Evolutionary conservation across 2,329 filamentous ascomycete species (phyloP).

Genomic region (Plectosphaerella cucumerina): DNA sequence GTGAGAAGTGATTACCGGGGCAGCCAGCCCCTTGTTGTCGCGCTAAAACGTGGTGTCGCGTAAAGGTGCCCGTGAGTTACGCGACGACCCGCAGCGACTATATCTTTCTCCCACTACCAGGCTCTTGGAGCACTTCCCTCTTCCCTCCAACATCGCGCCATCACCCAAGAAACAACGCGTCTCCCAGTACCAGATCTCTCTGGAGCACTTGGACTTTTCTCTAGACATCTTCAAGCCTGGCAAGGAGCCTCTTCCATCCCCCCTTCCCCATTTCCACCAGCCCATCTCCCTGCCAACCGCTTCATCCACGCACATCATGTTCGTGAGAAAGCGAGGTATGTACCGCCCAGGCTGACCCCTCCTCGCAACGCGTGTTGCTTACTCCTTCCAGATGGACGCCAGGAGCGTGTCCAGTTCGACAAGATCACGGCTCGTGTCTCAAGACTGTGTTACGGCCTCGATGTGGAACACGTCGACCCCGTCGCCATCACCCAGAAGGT

Average conservation of each 20-base stretch:
- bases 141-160: slow-evolving; percentile 1
- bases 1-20: background rate
- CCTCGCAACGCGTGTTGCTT: background rate
- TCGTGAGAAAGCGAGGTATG: slow-evolving; percentile 61
- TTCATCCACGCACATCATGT: slow-evolving; percentile 42
- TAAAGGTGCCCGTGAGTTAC: slow-evolving; percentile 19
- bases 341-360: slow-evolving; percentile 12
- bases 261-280: slow-evolving; percentile 15
- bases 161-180: background rate
- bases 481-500: slow-evolving; percentile 99
- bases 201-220: background rate
- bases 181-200: background rate
- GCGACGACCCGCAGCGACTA: slow-evolving; percentile 18
- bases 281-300: slow-evolving; percentile 6
- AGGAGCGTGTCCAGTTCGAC: slow-evolving; percentile 99
- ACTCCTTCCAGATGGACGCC: slow-evolving; percentile 75
- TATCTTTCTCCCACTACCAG: slow-evolving; percentile 2
- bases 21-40: slow-evolving; percentile 17
- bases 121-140: slow-evolving; percentile 10
- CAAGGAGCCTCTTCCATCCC: slow-evolving; percentile 8
- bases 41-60: slow-evolving; percentile 26
- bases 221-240: background rate
- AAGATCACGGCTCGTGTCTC: slow-evolving; percentile 99
- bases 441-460: slow-evolving; percentile 93
- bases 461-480: slow-evolving; percentile 91